Percentiles rank a stretch among this genome's conserved stretches.
phyloP scores from a whole-genome alignment of 2,329 filamentous ascomycete species.

The Teratosphaeriaceae sp. region DNA sequence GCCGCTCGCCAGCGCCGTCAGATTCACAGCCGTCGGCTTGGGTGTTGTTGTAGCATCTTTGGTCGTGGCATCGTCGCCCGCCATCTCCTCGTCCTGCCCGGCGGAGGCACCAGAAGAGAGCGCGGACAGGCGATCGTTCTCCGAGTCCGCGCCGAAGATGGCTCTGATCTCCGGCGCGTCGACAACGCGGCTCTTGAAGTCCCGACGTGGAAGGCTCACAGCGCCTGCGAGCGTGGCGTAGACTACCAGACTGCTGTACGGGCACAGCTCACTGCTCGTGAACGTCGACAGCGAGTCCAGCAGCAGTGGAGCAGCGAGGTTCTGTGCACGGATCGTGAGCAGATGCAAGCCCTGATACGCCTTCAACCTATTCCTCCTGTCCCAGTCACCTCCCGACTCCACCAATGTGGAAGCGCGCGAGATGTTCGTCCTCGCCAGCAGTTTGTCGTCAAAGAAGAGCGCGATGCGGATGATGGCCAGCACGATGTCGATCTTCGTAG shows the following conservation, averaged over 20 bases:
- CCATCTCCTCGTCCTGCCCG: conserved; percentile 63
- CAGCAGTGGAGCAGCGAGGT: conserved; percentile 79
- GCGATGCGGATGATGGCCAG: conserved; percentile 94
- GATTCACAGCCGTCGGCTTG: conserved; percentile 70
- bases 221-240: conserved; percentile 95
- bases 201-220: conserved; percentile 88
- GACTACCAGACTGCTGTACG: conserved; percentile 87
- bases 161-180: conserved; percentile 98
- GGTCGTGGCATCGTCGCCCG: conserved; percentile 25
- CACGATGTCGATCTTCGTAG: conserved; percentile 94
- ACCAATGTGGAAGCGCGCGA: conserved; percentile 85
- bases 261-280: conserved; percentile 97
- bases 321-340: conserved; percentile 86
- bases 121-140: conserved; percentile 79
- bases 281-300: conserved; percentile 97
- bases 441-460: conserved; percentile 91
- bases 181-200: conserved; percentile 99
- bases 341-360: conserved; percentile 94
- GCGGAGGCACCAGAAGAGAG: conserved; percentile 75
- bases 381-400: conserved; percentile 95
- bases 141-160: conserved; percentile 68
- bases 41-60: conserved; percentile 41
- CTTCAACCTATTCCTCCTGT: conserved; percentile 95
- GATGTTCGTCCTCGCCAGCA: conserved; percentile 87
- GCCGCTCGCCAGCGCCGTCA: conserved; percentile 68